These are phyloP conservation scores for Pelargonium nanum DNA, from an alignment of 345 rosid genomes.

Conservation along the genomic window DNA sequence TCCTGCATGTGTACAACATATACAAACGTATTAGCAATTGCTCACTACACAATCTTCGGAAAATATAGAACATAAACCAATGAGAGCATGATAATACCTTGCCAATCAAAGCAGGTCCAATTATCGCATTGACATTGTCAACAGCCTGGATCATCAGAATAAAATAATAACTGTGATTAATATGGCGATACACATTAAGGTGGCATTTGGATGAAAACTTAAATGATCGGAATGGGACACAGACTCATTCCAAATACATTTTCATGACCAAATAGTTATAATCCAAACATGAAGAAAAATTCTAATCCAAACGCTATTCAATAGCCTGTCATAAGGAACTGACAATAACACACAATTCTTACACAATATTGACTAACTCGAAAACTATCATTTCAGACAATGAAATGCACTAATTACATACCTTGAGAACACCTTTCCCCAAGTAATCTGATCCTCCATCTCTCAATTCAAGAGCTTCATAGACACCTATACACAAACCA, in stretches of 20 bases:
- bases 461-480: constrained; percentile 54
- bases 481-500: constrained; percentile 30
- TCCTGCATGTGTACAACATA: constrained; percentile 24
- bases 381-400: too few relatives aligned
- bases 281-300: too few relatives aligned
- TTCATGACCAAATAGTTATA: too few relatives aligned
- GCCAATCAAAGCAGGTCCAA: constrained; percentile 61
- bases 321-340: too few relatives aligned
- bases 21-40: not conserved
- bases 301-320: too few relatives aligned
- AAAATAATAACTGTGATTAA: constrained; percentile 1
- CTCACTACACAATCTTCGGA: not conserved
- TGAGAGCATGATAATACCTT: constrained; percentile 29
- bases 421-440: constrained; percentile 65
- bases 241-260: not conserved
- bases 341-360: too few relatives aligned
- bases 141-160: constrained; percentile 35
- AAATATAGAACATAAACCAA: not conserved
- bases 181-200: too few relatives aligned
- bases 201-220: not conserved
- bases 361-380: too few relatives aligned
- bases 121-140: constrained; percentile 39
- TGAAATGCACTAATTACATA: too few relatives aligned
- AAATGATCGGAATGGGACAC: not conserved
- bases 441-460: constrained; percentile 63